These are phyloP conservation scores for Lithohypha guttulata DNA, from an alignment of 2,329 filamentous ascomycete genomes.

Conservation along the genomic window DNA sequence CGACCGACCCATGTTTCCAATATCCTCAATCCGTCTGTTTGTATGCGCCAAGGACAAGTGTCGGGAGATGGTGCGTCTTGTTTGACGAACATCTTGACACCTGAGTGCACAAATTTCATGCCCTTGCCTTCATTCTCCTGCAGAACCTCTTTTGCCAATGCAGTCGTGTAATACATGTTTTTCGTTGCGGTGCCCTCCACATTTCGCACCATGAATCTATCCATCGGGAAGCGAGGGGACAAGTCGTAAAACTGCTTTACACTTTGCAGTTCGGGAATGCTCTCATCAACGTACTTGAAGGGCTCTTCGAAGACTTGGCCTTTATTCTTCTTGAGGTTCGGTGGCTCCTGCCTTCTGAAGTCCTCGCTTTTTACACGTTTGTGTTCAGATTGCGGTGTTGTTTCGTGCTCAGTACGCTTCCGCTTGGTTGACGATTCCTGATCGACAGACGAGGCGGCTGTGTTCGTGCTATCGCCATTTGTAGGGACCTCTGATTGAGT, in stretches of 20 bases:
- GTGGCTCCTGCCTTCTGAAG: not conserved
- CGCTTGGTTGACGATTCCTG: constrained; percentile 12
- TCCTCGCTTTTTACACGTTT: constrained; percentile 18
- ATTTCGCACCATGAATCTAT: constrained; percentile 95
- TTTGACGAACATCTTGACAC: constrained; percentile 98
- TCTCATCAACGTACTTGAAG: constrained; percentile 74
- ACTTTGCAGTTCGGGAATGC: constrained; percentile 63
- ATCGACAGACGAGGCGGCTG: not conserved
- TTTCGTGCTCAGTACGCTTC: constrained; percentile 15
- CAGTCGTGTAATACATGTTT: constrained; percentile 92
- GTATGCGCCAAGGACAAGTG: constrained; percentile 88
- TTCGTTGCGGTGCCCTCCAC: constrained; percentile 77
- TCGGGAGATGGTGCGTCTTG: constrained; percentile 81
- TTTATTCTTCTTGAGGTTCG: constrained; percentile 28
- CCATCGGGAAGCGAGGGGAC: constrained; percentile 70
- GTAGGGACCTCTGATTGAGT: not conserved
- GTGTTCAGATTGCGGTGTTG: constrained; percentile 3
- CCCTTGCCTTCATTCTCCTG: constrained; percentile 78
- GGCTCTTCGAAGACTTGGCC: constrained; percentile 65
- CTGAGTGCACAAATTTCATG: constrained; percentile 91
- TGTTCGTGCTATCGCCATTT: not conserved
- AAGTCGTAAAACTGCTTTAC: constrained; percentile 81
- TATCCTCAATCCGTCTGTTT: constrained; percentile 85
- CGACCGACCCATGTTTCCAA: constrained; percentile 82
- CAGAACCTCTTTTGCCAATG: constrained; percentile 74